These are phyloP conservation scores for Digitaria exilis DNA, from an alignment of 202 grass and related monocot species.

Conservation along the genomic window DNA sequence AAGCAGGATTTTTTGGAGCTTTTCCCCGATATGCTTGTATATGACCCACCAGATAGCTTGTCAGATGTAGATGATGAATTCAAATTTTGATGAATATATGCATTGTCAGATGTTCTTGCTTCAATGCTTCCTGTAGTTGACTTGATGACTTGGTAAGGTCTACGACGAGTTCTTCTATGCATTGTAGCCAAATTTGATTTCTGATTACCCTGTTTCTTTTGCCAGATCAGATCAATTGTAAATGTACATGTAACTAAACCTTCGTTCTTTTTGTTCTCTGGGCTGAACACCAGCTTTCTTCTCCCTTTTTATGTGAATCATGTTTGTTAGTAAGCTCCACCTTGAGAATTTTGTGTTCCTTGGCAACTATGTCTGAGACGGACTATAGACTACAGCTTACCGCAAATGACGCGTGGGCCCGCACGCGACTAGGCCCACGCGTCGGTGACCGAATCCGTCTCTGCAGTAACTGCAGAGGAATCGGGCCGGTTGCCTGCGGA, in stretches of 20 bases:
- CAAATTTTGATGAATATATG: conserved; percentile 41
- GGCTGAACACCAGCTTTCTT: neutral
- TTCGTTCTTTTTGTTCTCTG: neutral
- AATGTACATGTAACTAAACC: neutral
- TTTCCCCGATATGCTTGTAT: conserved; percentile 89
- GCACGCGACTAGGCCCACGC: no score
- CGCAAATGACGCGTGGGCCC: no score
- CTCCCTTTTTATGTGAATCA: neutral
- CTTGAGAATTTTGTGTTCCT: neutral
- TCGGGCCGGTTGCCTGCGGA: no score
- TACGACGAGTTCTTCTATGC: neutral
- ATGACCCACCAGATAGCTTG: conserved; percentile 79
- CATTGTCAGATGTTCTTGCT: neutral
- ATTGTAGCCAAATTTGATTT: neutral
- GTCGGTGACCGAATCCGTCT: no score
- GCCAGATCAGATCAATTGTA: neutral
- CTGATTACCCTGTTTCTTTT: neutral
- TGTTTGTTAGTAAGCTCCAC: neutral
- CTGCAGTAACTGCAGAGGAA: no score
- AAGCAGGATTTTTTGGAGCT: conserved; percentile 86
- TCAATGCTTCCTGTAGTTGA: neutral
- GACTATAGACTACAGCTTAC: no score
- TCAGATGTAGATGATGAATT: conserved; percentile 56
- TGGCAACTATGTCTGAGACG: no score
- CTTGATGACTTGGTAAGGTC: neutral